A percentile compares a stretch with the other conserved stretches of the same genome.
Evolutionary conservation across 2,329 filamentous ascomycete species (phyloP).

Genomic region (Uncinocarpus reesii): DNA sequence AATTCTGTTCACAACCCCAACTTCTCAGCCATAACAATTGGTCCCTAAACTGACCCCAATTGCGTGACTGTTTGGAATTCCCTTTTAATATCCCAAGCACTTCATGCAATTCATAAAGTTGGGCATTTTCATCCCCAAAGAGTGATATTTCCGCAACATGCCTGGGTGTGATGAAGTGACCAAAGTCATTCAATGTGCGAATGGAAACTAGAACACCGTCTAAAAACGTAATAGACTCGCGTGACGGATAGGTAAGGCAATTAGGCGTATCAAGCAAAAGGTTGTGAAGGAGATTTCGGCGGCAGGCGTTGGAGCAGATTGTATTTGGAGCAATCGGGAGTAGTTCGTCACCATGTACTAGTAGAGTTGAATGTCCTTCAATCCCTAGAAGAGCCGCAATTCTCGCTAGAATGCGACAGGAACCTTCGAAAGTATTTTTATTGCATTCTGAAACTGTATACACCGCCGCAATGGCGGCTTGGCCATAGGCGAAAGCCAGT

Average conservation of each 20-base stretch:
- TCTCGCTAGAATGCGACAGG: slow-evolving; percentile 42
- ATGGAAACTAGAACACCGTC: slow-evolving; percentile 34
- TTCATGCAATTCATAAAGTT: slow-evolving; percentile 43
- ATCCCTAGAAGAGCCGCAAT: slow-evolving; percentile 44
- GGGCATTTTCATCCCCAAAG: slow-evolving; percentile 43
- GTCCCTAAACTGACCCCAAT: slow-evolving; percentile 41
- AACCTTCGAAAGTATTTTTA: slow-evolving; percentile 36
- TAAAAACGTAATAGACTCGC: slow-evolving; percentile 33
- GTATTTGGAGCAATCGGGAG: slow-evolving; percentile 26
- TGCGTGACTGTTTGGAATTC: slow-evolving; percentile 36
- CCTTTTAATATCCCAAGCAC: slow-evolving; percentile 42
- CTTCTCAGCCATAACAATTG: slow-evolving; percentile 52
- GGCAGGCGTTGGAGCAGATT: slow-evolving; percentile 29
- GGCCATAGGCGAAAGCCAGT: slow-evolving; percentile 38
- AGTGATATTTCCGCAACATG: slow-evolving; percentile 42
- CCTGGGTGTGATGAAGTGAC: slow-evolving; percentile 29
- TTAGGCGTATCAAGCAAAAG: slow-evolving; percentile 33
- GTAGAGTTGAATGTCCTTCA: slow-evolving; percentile 35
- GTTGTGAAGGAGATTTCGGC: slow-evolving; percentile 35
- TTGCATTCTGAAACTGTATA: slow-evolving; percentile 44
- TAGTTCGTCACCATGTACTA: slow-evolving; percentile 19
- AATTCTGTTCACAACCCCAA: slow-evolving; percentile 40
- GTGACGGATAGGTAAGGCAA: slow-evolving; percentile 32
- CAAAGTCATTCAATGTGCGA: slow-evolving; percentile 32
- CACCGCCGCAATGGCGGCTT: slow-evolving; percentile 49